Conservation (phyloP, 108 stramenopile species). For the Bacterosira constricta region DNA sequence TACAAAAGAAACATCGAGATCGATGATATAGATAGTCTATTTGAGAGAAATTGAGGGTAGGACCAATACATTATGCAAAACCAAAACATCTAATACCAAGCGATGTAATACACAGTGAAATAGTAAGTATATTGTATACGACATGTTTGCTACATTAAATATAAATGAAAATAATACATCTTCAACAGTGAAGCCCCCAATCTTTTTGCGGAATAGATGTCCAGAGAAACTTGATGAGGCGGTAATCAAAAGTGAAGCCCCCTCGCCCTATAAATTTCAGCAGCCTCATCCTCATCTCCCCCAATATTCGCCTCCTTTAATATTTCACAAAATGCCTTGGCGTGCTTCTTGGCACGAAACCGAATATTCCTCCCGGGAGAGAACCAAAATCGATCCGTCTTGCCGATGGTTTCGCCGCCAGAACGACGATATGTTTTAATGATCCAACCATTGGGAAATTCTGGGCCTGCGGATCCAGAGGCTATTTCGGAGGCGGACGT, state of each 20-base stretch:
- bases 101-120: too few relatives aligned
- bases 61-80: too few relatives aligned
- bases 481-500: conserved; percentile 49
- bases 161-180: too few relatives aligned
- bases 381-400: conserved; percentile 57
- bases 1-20: too few relatives aligned
- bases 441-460: conserved; percentile 50
- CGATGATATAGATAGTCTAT: too few relatives aligned
- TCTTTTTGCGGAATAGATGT: too few relatives aligned
- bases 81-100: too few relatives aligned
- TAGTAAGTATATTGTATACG: too few relatives aligned
- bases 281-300: conserved; percentile 49
- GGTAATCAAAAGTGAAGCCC: conserved; percentile 52
- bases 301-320: conserved; percentile 29
- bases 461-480: conserved; percentile 37
- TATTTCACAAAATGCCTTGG: conserved; percentile 45
- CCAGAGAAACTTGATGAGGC: too few relatives aligned
- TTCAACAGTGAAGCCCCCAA: too few relatives aligned
- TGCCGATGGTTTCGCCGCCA: conserved; percentile 51
- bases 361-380: conserved; percentile 47
- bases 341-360: conserved; percentile 52
- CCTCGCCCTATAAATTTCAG: conserved; percentile 32
- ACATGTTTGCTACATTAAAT: too few relatives aligned
- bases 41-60: too few relatives aligned
- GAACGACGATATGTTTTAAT: conserved; percentile 50